A percentile compares a stretch with the other conserved stretches of the same genome.
phyloP scores from a whole-genome alignment of 345 rosid species.

The Populus euphratica region DNA sequence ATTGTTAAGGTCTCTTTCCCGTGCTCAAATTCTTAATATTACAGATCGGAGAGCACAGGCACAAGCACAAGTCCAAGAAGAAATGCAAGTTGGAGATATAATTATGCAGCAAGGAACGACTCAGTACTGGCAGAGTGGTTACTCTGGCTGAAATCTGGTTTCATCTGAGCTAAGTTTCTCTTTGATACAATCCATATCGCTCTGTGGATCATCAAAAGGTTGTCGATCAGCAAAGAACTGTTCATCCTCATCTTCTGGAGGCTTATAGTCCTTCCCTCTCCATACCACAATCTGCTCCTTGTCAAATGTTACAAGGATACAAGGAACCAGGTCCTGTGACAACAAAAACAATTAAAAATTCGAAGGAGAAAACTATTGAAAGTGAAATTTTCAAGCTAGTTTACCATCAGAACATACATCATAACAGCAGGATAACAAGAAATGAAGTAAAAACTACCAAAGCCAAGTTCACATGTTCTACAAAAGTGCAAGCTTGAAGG shows the following conservation, averaged over 20 bases:
- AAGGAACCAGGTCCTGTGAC: conserved; percentile 75
- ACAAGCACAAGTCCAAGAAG: neutral
- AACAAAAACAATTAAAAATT: neutral
- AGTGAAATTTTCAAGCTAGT: neutral
- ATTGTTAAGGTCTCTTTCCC: neutral
- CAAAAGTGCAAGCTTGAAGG: no score
- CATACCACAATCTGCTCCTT: conserved; percentile 90
- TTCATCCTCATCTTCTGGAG: conserved; percentile 37
- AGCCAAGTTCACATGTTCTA: no score
- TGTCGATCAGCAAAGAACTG: conserved; percentile 28
- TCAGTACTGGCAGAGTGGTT: conserved; percentile 10
- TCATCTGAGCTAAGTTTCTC: conserved; percentile 16
- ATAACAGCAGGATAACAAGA: no score
- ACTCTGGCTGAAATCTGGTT: neutral
- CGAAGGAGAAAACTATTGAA: neutral
- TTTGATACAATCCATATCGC: neutral
- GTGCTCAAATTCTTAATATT: neutral
- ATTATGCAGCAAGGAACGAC: neutral
- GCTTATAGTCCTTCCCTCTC: conserved; percentile 69
- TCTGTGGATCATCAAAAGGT: conserved; percentile 21
- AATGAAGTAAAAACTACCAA: no score
- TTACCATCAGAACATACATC: no score
- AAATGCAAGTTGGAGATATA: neutral
- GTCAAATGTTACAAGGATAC: conserved; percentile 78
- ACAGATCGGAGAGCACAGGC: conserved; percentile 4